These are phyloP conservation scores for Lachnellula cervina DNA, from an alignment of 2,329 filamentous ascomycete genomes.

Conservation along the genomic window DNA sequence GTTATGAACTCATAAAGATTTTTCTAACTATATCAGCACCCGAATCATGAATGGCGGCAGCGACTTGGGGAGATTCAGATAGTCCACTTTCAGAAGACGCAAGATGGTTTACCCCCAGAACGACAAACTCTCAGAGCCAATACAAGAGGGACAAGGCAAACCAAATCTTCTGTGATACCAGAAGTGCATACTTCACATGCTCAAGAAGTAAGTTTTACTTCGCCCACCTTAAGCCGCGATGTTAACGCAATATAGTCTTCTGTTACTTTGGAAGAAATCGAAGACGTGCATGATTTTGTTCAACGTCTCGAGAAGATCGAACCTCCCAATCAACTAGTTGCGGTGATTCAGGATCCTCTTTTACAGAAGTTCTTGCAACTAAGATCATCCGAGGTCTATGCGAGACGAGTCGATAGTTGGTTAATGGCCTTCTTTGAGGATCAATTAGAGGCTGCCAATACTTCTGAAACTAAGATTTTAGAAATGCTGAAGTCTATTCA, in stretches of 20 bases:
- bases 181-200: constrained; percentile 70
- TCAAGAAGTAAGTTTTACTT: constrained; percentile 48
- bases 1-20: neutral
- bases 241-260: constrained; percentile 42
- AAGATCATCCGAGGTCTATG: constrained; percentile 48
- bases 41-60: constrained; percentile 69
- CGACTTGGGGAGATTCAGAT: constrained; percentile 64
- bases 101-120: constrained; percentile 37
- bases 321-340: constrained; percentile 75
- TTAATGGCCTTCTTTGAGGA: constrained; percentile 52
- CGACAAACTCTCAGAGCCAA: constrained; percentile 60
- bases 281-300: constrained; percentile 64
- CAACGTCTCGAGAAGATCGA: constrained; percentile 72
- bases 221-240: neutral
- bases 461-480: constrained; percentile 43
- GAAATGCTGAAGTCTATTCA: constrained; percentile 52
- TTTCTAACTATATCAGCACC: constrained; percentile 45
- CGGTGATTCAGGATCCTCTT: constrained; percentile 69
- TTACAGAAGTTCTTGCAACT: constrained; percentile 73
- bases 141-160: constrained; percentile 47
- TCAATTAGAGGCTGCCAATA: constrained; percentile 46
- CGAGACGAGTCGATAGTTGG: constrained; percentile 55
- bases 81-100: constrained; percentile 45
- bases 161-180: constrained; percentile 53
- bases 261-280: constrained; percentile 71